A percentile compares a stretch with the other conserved stretches of the same genome.
These are phyloP conservation scores for Cetradonia linearis DNA, from an alignment of 495 filamentous ascomycete genomes.

Conservation along the genomic window DNA sequence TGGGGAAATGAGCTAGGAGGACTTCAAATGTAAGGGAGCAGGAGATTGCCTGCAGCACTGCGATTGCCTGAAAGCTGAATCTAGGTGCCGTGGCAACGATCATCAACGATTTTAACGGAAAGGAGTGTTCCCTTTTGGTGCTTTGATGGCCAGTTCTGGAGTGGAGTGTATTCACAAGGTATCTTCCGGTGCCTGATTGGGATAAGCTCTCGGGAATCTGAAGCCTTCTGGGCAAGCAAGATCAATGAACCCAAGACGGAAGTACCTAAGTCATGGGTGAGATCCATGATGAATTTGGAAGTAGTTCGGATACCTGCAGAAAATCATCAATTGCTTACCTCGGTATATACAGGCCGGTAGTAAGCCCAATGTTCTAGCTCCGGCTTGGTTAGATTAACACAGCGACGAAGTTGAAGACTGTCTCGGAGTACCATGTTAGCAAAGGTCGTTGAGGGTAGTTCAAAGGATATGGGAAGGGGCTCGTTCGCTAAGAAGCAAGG, in stretches of 20 bases:
- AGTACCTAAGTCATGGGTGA: not conserved
- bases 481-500: not conserved
- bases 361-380: not conserved
- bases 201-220: conserved; percentile 3
- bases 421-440: not conserved
- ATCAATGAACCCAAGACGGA: conserved; percentile 1
- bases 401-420: not conserved
- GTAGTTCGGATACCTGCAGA: not conserved
- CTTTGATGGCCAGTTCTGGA: not conserved
- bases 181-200: not conserved
- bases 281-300: conserved; percentile 13
- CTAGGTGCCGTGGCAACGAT: conserved; percentile 1
- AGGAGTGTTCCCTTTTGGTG: not conserved
- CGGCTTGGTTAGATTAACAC: not conserved
- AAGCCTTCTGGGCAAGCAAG: not conserved
- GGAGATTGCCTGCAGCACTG: not conserved
- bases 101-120: not conserved
- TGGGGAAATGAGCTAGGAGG: conserved; percentile 6
- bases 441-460: not conserved
- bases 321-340: conserved; percentile 4
- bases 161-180: not conserved
- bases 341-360: not conserved
- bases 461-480: not conserved
- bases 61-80: not conserved
- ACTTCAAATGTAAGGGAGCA: conserved; percentile 16